phyloP scores from a whole-genome alignment of 306 rosid species.

The Begonia fuchsioides region DNA sequence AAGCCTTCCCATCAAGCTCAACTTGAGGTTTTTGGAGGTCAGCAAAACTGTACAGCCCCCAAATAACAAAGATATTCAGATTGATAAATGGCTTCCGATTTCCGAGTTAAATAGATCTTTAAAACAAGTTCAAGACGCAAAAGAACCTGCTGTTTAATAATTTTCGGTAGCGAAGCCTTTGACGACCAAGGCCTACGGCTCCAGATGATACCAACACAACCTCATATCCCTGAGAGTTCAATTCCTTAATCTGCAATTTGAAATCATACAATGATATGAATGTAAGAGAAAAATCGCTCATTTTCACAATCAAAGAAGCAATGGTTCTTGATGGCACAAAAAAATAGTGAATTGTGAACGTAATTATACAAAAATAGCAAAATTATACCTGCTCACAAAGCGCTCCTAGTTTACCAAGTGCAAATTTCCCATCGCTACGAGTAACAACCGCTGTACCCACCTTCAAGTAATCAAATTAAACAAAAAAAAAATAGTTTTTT shows the following conservation, averaged over 20 bases:
- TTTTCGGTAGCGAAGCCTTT: conserved; percentile 74
- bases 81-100: neutral
- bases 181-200: conserved; percentile 81
- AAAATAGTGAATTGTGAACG: neutral
- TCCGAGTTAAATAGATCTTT: neutral
- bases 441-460: conserved; percentile 98
- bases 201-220: conserved; percentile 84
- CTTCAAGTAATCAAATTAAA: conserved; percentile 14
- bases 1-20: conserved; percentile 76
- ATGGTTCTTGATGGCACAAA: too few species aligned
- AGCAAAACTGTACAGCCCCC: conserved; percentile 42
- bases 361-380: neutral
- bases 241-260: conserved; percentile 55
- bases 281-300: neutral
- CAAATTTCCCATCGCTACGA: conserved; percentile 77
- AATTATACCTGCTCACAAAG: conserved; percentile 74
- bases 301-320: neutral
- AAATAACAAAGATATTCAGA: too few species aligned
- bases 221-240: conserved; percentile 52
- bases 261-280: conserved; percentile 4
- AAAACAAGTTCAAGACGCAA: neutral
- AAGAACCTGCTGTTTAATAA: conserved; percentile 76
- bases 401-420: conserved; percentile 80
- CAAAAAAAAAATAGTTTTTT: too few species aligned
- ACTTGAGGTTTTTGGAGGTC: conserved; percentile 65